Percentiles rank a stretch among this genome's conserved stretches.
Evolutionary conservation across 2,329 filamentous ascomycete species (phyloP).

Genomic region (Diplodia seriata): DNA sequence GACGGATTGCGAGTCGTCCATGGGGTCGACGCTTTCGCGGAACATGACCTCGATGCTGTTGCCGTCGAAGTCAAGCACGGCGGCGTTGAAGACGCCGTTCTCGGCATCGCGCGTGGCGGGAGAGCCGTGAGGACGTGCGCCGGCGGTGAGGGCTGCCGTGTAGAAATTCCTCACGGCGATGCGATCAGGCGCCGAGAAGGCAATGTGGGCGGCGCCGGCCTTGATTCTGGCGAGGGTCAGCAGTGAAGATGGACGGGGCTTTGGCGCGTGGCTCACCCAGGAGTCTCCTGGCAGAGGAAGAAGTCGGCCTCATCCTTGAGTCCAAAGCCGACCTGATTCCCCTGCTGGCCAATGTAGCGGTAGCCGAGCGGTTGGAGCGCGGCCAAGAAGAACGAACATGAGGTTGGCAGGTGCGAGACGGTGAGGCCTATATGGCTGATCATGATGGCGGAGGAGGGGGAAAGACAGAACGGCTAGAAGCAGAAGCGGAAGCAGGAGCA

Average conservation of each 20-base stretch:
- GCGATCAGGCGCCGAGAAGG: constrained; percentile 71
- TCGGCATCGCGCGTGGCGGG: constrained; percentile 61
- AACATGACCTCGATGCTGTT: constrained; percentile 84
- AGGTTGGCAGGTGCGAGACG: constrained; percentile 78
- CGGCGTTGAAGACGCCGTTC: constrained; percentile 66
- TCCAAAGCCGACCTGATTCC: constrained; percentile 67
- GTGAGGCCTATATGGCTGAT: constrained; percentile 68
- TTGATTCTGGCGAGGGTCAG: constrained; percentile 47
- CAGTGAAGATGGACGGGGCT: not conserved
- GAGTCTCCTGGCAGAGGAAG: constrained; percentile 67
- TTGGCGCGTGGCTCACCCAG: constrained; percentile 54
- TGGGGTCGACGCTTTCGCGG: constrained; percentile 51
- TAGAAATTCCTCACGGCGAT: constrained; percentile 75
- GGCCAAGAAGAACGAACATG: constrained; percentile 83
- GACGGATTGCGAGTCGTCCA: constrained; percentile 44
- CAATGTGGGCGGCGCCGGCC: constrained; percentile 65
- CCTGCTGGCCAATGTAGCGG: constrained; percentile 69
- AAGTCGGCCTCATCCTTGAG: constrained; percentile 66
- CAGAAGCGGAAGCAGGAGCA: not conserved
- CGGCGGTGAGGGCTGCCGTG: constrained; percentile 70
- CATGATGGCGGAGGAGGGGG: constrained; percentile 50
- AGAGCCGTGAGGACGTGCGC: constrained; percentile 64
- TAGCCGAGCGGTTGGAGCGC: constrained; percentile 80
- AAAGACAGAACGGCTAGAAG: not conserved
- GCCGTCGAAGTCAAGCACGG: constrained; percentile 77